Base-by-base conservation (phyloP, 2,329 filamentous ascomycete species). In the Kalaharituber pfeilii region DNA sequence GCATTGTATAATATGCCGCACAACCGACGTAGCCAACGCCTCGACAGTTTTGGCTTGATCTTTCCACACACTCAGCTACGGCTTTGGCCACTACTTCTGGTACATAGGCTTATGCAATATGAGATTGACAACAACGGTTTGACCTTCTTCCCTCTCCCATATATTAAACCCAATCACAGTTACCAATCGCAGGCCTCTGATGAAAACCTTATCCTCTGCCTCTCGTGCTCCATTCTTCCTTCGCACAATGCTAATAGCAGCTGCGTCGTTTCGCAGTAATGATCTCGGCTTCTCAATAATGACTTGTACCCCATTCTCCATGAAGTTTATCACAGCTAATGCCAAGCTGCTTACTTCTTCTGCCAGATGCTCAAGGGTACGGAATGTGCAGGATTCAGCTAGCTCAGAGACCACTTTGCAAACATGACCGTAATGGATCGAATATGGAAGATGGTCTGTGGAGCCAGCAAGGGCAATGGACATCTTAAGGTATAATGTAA, bases 91-190 rank as follows among this genome's bases (percentile, higher is more conserved):
- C 57, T 20, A 42, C n/a, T n/a, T n/a, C n/a, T 2, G 18, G n/a
- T 25, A 13, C 2, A 22, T 47, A 2, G 53, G 54, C 53, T 63
- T 63, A 22, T 59, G 57, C 29, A 65, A 57, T 3, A 60, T 56
- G 57, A 63, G 53, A 61, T 66, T 62, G 69, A 64, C 28, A 56
- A 71, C 67, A 7, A 75, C 70, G 25, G 66, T 67, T 61, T 75
- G 73, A 57, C 73, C 73, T 63, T 74, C 70, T n/a, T n/a, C n/a
- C 20, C 73, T 66, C 63, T 75, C 73, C 57, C 74, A 73, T 1
- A 69, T 67, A 56, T 75, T 75, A n/a, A 75, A 71, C 1, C 73
- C 73, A 55, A 75, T 67, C 27, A 75, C 70, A 1, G 62, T 63
- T 7, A 61, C 61, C 33, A 63, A 52, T 22, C 58, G 57, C 20